A percentile compares a stretch with the other conserved stretches of the same genome.
Evolutionary conservation across 768 basidiomycete genomes (phyloP).

Genomic region (Trametes maxima): DNA sequence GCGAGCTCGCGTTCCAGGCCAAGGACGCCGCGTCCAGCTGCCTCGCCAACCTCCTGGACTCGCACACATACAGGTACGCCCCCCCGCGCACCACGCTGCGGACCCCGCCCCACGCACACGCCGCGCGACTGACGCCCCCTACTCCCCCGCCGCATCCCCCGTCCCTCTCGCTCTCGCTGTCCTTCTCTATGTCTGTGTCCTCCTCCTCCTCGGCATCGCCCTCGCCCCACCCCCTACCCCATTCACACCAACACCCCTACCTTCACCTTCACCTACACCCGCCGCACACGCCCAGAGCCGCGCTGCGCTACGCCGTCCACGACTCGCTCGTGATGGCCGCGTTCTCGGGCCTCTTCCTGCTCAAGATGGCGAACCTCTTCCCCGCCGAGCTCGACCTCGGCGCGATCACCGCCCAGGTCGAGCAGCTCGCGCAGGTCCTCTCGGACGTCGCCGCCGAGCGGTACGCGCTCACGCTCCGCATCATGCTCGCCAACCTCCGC

Average conservation of each 20-base stretch:
- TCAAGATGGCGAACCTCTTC: slow-evolving; percentile 95
- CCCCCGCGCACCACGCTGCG: not conserved
- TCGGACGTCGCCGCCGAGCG: slow-evolving; percentile 94
- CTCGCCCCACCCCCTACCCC: not conserved
- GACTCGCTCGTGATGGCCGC: slow-evolving; percentile 91
- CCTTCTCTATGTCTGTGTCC: not conserved
- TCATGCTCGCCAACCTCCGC: slow-evolving; percentile 91
- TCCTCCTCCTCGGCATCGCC: not conserved
- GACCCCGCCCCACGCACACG: not conserved
- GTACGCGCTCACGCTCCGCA: slow-evolving; percentile 89
- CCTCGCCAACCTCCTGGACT: slow-evolving; percentile 80
- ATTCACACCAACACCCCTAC: not conserved
- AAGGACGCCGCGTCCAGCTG: slow-evolving; percentile 91
- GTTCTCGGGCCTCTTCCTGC: slow-evolving; percentile 87
- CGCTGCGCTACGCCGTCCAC: slow-evolving; percentile 91
- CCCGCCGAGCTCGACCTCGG: slow-evolving; percentile 80
- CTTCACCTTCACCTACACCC: not conserved
- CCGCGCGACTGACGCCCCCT: no score
- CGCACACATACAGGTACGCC: slow-evolving; percentile 71
- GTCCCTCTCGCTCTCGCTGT: not conserved
- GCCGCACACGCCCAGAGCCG: slow-evolving; percentile 52
- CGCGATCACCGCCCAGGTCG: slow-evolving; percentile 80
- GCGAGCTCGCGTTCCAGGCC: slow-evolving; percentile 92
- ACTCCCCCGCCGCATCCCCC: not conserved
- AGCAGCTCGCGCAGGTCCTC: slow-evolving; percentile 86